Percentiles rank a stretch among this genome's conserved stretches.
These are phyloP conservation scores for Phialophora tarda DNA, from an alignment of 2,329 filamentous ascomycete species.

Conservation along the genomic window DNA sequence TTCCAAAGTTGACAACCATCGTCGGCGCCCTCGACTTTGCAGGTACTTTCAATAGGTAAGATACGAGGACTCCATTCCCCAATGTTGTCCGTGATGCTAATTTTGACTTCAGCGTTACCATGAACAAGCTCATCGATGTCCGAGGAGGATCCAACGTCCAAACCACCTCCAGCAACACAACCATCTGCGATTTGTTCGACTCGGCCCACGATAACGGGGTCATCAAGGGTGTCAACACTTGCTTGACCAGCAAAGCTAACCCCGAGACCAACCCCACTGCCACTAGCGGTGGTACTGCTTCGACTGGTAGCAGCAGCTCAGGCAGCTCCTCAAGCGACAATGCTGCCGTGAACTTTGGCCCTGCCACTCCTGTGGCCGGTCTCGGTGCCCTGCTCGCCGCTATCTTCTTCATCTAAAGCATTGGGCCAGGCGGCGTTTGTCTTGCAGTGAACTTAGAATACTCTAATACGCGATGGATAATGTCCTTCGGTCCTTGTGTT, in stretches of 20 bases:
- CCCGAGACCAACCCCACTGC: constrained; percentile 40
- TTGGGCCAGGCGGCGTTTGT: constrained; percentile 29
- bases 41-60: constrained; percentile 68
- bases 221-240: constrained; percentile 57
- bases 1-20: constrained; percentile 71
- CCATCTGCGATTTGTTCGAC: constrained; percentile 63
- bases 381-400: constrained; percentile 37
- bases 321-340: constrained; percentile 24
- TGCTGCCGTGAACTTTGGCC: constrained; percentile 28
- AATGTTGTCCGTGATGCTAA: constrained; percentile 3
- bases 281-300: constrained; percentile 26
- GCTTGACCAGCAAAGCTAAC: constrained; percentile 47
- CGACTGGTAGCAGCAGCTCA: constrained; percentile 31
- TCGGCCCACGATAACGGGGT: constrained; percentile 49
- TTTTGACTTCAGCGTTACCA: constrained; percentile 63
- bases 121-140: constrained; percentile 71
- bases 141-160: constrained; percentile 73
- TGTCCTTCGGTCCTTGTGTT: constrained; percentile 28
- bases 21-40: constrained; percentile 82
- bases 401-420: constrained; percentile 39
- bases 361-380: constrained; percentile 34
- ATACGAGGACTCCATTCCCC: constrained; percentile 38
- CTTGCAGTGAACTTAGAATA: constrained; percentile 36
- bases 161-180: constrained; percentile 63
- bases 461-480: constrained; percentile 36